These are phyloP conservation scores for Citrullus colocynthis DNA, from an alignment of 306 rosid genomes.

Conservation along the genomic window DNA sequence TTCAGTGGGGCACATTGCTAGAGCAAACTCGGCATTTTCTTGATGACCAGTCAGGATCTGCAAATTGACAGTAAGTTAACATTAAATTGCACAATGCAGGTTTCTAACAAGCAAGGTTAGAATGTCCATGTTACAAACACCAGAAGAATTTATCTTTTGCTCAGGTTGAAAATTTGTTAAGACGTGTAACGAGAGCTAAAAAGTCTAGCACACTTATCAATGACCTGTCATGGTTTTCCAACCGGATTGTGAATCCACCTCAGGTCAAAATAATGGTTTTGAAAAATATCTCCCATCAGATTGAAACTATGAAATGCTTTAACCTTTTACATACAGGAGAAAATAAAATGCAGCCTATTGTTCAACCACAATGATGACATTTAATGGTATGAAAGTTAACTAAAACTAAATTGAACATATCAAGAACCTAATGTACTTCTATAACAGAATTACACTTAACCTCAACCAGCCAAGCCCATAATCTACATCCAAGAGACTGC, in stretches of 20 bases:
- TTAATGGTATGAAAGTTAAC: not conserved
- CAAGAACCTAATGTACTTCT: not conserved
- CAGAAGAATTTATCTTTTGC: not conserved
- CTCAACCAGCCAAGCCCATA: not conserved
- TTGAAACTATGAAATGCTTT: not conserved
- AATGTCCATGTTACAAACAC: not conserved
- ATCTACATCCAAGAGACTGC: not conserved
- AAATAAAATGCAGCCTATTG: not conserved
- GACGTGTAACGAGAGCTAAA: not conserved
- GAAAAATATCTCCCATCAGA: not conserved
- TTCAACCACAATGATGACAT: not conserved
- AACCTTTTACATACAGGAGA: not conserved
- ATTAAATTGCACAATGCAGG: not conserved
- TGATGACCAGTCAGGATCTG: constrained; percentile 96
- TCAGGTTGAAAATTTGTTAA: not conserved
- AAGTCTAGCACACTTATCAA: not conserved
- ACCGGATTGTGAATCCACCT: not conserved
- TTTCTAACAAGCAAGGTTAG: not conserved
- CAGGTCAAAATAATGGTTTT: not conserved
- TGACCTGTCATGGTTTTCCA: not conserved
- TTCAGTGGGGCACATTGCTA: constrained; percentile 98
- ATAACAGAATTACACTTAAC: not conserved
- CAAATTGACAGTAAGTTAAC: constrained; percentile 8
- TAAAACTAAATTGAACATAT: not conserved
- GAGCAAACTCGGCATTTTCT: constrained; percentile 99